Percentiles rank a stretch among this genome's conserved stretches.
Conservation (phyloP, 352 stramenopile species). For the Pythium graminicola region DNA sequence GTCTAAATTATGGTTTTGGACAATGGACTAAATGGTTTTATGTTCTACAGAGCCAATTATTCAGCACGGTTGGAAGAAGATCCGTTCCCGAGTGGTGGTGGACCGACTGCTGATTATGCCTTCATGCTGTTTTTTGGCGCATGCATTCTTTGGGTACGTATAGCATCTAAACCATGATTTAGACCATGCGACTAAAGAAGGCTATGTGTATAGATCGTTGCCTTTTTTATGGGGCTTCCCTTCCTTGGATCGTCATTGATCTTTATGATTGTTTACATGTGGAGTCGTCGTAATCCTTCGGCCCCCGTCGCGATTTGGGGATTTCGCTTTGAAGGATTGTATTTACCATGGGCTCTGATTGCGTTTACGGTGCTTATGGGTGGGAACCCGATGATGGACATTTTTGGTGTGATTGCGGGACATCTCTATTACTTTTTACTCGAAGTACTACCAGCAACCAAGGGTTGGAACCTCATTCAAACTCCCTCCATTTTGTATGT, state of each 20-base stretch:
- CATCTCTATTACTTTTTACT: constrained; percentile 89
- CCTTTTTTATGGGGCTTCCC: constrained; percentile 75
- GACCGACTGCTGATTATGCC: constrained; percentile 79
- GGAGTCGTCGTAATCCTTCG: constrained; percentile 83
- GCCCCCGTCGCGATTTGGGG: constrained; percentile 80
- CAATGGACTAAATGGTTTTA: neutral
- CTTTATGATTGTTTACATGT: constrained; percentile 90
- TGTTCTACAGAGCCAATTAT: constrained; percentile 58
- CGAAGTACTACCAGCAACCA: constrained; percentile 79
- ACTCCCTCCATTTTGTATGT: constrained; percentile 80
- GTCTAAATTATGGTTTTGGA: neutral
- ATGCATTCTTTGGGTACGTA: constrained; percentile 62
- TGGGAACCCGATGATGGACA: constrained; percentile 80
- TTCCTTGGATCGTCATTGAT: constrained; percentile 83
- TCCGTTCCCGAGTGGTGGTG: constrained; percentile 72
- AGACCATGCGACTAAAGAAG: too few relatives aligned
- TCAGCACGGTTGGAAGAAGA: constrained; percentile 78
- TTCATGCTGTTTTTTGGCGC: constrained; percentile 88
- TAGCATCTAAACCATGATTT: too few relatives aligned
- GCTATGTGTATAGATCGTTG: constrained; percentile 73
- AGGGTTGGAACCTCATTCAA: constrained; percentile 79
- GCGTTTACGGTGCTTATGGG: constrained; percentile 85
- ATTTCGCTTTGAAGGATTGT: constrained; percentile 83
- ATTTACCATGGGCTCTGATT: constrained; percentile 86
- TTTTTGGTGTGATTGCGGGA: constrained; percentile 78